Base-by-base conservation (phyloP, 2,329 filamentous ascomycete species). In the Hymenoscyphus occultus region DNA sequence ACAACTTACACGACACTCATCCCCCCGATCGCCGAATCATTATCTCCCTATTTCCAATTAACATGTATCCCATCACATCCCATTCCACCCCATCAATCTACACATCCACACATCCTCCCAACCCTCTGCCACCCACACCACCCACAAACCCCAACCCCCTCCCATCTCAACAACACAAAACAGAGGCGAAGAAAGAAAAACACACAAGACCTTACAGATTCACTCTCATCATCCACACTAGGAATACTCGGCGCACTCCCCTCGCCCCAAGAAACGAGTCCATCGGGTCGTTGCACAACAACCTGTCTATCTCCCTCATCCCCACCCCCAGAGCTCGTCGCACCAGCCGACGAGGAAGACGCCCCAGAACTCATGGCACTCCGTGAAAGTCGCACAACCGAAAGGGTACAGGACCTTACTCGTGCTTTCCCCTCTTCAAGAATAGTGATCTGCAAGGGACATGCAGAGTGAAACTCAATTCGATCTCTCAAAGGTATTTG, bases 1-100 rank as follows among this genome's bases (percentile, higher is more conserved):
- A 59, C 42, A 12, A 60, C 59, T 60, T 10, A 60, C 59, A 61
- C 28, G n/a, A 35, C 42, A 22, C 28, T 54, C 60, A 61, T 61
- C 16, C 60, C 60, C n/a, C 60, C 60, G 39, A 61, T 61, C 3
- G 60, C 60, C 54, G 40, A 51, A 39, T 61, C 60, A 4, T 35
- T 14, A 56, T 61, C 60, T 16, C 7, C 19, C 19, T 22, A 51
- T 28, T 3, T 31, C 14, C 22, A 60, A 32, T n/a, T 32, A 31
- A 32, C 19, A 28, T 16, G 16, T n/a, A 39, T 39, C 10, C 35
- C 31, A 39, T 35, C 3, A 5, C 35, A 28, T 28, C 28, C 28
- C 28, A 28, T 28, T 22, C 22, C 22, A 22, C 22, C 28, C 28
- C 28, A 28, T 28, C 22, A 31, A 61, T 28, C 28, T 3, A 28